Conservation (phyloP, 306 rosid genomes). For the Rosa chinensis region DNA sequence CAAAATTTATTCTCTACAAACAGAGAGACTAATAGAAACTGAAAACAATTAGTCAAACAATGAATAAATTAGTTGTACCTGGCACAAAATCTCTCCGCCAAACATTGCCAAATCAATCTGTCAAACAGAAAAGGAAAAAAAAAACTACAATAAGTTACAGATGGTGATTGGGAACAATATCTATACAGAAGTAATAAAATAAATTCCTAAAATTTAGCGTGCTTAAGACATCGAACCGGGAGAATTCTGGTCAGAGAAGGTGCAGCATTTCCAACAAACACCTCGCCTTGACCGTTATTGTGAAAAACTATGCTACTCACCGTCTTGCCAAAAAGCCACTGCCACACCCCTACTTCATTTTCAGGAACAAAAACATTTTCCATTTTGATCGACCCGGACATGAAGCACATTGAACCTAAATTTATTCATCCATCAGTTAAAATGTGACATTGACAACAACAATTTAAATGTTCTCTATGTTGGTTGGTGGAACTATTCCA, state of each 20-base stretch:
- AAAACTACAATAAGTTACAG: slow-evolving; percentile 17
- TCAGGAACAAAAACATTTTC: slow-evolving; percentile 82
- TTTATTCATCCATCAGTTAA: slow-evolving; percentile 17
- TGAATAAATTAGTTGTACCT: slow-evolving; percentile 54
- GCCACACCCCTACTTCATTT: slow-evolving; percentile 94
- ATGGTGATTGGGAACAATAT: slow-evolving; percentile 19
- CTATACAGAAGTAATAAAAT: slow-evolving; percentile 21
- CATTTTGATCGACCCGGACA: slow-evolving; percentile 92
- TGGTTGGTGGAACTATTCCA: slow-evolving; percentile 5
- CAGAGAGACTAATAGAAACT: slow-evolving; percentile 8
- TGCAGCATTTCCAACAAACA: slow-evolving; percentile 91
- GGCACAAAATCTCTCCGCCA: slow-evolving; percentile 91
- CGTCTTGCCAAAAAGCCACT: slow-evolving; percentile 95
- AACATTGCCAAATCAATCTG: slow-evolving; percentile 96
- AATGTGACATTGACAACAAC: slow-evolving; percentile 9
- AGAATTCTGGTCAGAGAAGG: slow-evolving; percentile 94
- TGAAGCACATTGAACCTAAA: slow-evolving; percentile 98
- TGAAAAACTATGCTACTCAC: slow-evolving; percentile 65
- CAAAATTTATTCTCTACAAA: neutral
- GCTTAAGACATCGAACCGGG: slow-evolving; percentile 59
- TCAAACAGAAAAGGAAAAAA: slow-evolving; percentile 16
- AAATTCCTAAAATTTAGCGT: slow-evolving; percentile 20
- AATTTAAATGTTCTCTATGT: neutral
- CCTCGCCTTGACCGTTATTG: slow-evolving; percentile 75
- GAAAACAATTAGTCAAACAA: neutral